A percentile compares a stretch with the other conserved stretches of the same genome.
Evolutionary conservation across 164 flowering plant genomes (phyloP).

Genomic region (Magnolia officinalis): DNA sequence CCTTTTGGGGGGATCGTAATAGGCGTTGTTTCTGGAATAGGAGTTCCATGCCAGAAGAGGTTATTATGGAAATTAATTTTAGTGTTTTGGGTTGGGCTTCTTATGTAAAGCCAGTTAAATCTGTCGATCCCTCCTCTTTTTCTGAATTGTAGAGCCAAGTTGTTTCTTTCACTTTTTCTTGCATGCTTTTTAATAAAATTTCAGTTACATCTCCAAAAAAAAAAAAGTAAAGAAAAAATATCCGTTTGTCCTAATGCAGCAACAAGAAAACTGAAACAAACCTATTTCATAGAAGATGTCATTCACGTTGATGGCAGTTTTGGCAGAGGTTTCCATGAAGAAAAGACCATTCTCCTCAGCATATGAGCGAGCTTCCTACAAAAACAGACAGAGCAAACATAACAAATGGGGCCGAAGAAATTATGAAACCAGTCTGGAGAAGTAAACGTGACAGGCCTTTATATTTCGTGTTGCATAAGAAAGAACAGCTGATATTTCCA

Average conservation of each 20-base stretch:
- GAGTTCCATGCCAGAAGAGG: too few species aligned
- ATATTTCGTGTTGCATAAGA: not conserved
- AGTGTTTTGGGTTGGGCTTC: too few species aligned
- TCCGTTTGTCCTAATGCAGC: not conserved
- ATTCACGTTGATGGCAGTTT: constrained; percentile 73
- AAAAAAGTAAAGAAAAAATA: too few species aligned
- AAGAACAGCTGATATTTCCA: not conserved
- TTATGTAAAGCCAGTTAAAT: too few species aligned
- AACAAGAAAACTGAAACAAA: constrained; percentile 19
- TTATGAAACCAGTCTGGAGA: not conserved
- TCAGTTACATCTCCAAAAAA: too few species aligned
- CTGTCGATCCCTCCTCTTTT: too few species aligned
- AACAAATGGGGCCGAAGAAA: not conserved
- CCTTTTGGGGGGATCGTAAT: too few species aligned
- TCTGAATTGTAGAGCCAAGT: too few species aligned
- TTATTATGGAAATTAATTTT: too few species aligned
- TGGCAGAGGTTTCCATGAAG: constrained; percentile 89
- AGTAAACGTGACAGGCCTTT: not conserved
- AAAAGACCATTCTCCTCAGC: constrained; percentile 86
- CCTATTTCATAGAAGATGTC: constrained; percentile 86
- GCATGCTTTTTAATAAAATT: too few species aligned
- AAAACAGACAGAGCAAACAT: not conserved
- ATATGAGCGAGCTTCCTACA: constrained; percentile 72
- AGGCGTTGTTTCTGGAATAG: too few species aligned
- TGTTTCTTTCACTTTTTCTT: too few species aligned